phyloP scores from a whole-genome alignment of 192 early-diverging fungal species.

The Globomyces pollinis-pini region DNA sequence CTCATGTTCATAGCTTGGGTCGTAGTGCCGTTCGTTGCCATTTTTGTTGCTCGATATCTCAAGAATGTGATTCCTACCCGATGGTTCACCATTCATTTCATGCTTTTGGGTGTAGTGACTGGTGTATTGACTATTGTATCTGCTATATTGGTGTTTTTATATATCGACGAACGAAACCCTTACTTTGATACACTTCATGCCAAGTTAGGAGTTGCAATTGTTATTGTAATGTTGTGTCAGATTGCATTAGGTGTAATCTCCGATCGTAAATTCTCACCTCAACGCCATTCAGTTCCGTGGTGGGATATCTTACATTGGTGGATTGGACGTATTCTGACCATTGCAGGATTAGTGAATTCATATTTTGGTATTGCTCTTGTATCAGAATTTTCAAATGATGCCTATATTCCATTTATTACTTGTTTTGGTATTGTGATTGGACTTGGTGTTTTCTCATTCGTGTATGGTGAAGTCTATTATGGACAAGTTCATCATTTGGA shows the following conservation, averaged over 20 bases:
- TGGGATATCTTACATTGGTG: constrained; percentile 27
- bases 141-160: neutral
- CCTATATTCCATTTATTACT: neutral
- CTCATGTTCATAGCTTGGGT: constrained; percentile 30
- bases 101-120: neutral
- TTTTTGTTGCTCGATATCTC: constrained; percentile 33
- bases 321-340: constrained; percentile 11
- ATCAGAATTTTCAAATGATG: neutral
- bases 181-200: neutral
- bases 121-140: neutral
- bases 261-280: constrained; percentile 9
- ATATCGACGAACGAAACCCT: neutral
- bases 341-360: constrained; percentile 19
- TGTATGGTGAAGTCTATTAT: neutral
- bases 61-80: no score
- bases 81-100: constrained; percentile 17
- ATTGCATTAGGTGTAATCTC: constrained; percentile 13
- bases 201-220: constrained; percentile 11
- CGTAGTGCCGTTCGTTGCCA: constrained; percentile 12
- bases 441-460: neutral
- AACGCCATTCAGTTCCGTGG: constrained; percentile 10
- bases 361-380: constrained; percentile 7
- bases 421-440: neutral
- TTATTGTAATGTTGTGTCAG: constrained; percentile 14
- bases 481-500: neutral